Evolutionary conservation across 2,329 filamentous ascomycete species (phyloP).

Genomic region (Huntiella bhutanensis): DNA sequence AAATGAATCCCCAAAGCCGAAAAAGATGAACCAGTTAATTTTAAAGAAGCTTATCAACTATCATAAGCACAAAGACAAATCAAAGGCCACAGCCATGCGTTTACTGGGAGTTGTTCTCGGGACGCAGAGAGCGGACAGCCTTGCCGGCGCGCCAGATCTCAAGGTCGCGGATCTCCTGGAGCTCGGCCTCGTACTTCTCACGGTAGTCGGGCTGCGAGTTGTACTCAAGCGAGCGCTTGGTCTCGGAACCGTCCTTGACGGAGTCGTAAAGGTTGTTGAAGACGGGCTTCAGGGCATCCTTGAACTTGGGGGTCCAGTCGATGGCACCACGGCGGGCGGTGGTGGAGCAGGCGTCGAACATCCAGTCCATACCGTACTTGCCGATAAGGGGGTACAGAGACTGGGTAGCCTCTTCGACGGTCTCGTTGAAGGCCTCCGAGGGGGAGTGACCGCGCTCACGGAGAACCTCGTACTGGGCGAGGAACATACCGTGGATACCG

Average conservation of each 20-base stretch:
- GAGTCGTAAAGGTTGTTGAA: slow-evolving; percentile 95
- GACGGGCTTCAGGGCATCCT: slow-evolving; percentile 94
- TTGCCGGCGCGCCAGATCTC: slow-evolving; percentile 99
- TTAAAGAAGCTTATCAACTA: not conserved
- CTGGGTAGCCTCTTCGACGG: slow-evolving; percentile 98
- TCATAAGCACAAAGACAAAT: slow-evolving; percentile 3
- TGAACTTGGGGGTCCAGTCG: slow-evolving; percentile 95
- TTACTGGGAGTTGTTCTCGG: slow-evolving; percentile 64
- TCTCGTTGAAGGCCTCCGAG: slow-evolving; percentile 99
- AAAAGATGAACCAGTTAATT: too few relatives aligned
- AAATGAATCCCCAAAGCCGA: too few relatives aligned
- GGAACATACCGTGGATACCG: slow-evolving; percentile 99
- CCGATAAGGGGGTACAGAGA: slow-evolving; percentile 95
- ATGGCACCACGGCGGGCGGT: slow-evolving; percentile 96
- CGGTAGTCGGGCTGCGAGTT: slow-evolving; percentile 93
- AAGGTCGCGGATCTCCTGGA: slow-evolving; percentile 92
- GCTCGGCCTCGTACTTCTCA: slow-evolving; percentile 91
- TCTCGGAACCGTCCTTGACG: slow-evolving; percentile 82
- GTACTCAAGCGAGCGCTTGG: slow-evolving; percentile 89
- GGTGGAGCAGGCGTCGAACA: slow-evolving; percentile 99
- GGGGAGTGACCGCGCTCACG: slow-evolving; percentile 95
- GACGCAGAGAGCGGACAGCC: slow-evolving; percentile 75
- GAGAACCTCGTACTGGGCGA: slow-evolving; percentile 99
- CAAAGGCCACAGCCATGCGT: not conserved
- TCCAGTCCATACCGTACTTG: slow-evolving; percentile 98